Percentiles rank a stretch among this genome's conserved stretches.
phyloP scores from a whole-genome alignment of 768 basidiomycete genomes.

The Hypholoma fasciculare region DNA sequence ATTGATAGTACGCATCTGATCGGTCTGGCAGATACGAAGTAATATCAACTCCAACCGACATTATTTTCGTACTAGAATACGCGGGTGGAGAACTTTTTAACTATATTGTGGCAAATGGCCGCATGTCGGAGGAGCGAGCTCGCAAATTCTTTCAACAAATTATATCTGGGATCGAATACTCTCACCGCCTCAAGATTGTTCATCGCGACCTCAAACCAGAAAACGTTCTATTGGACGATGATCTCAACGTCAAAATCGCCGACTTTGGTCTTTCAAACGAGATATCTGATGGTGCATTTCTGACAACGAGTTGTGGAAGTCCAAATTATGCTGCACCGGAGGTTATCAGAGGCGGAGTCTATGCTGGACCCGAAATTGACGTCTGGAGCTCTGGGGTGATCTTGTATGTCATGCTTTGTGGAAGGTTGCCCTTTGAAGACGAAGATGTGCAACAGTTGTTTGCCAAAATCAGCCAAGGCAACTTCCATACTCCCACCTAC shows the following conservation, averaged over 20 bases:
- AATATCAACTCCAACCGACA: constrained; percentile 92
- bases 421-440: constrained; percentile 95
- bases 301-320: constrained; percentile 96
- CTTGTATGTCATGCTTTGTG: constrained; percentile 96
- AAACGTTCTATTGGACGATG: constrained; percentile 85
- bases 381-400: constrained; percentile 99
- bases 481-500: constrained; percentile 81
- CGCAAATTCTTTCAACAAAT: constrained; percentile 98
- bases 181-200: constrained; percentile 94
- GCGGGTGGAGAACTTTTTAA: constrained; percentile 97
- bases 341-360: constrained; percentile 92
- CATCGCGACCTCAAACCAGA: constrained; percentile 99
- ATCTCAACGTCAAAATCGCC: constrained; percentile 94
- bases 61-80: constrained; percentile 98
- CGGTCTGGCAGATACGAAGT: constrained; percentile 64
- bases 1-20: constrained; percentile 10
- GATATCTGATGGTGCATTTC: constrained; percentile 94
- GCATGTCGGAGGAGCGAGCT: constrained; percentile 85
- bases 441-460: constrained; percentile 92
- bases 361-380: constrained; percentile 97
- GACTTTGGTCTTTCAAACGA: constrained; percentile 97
- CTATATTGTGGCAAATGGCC: constrained; percentile 93
- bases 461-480: constrained; percentile 92
- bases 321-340: constrained; percentile 99
- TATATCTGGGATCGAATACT: constrained; percentile 96